Evolutionary conservation across 2,329 filamentous ascomycete genomes (phyloP).

Genomic region (Botrytis cinerea): DNA sequence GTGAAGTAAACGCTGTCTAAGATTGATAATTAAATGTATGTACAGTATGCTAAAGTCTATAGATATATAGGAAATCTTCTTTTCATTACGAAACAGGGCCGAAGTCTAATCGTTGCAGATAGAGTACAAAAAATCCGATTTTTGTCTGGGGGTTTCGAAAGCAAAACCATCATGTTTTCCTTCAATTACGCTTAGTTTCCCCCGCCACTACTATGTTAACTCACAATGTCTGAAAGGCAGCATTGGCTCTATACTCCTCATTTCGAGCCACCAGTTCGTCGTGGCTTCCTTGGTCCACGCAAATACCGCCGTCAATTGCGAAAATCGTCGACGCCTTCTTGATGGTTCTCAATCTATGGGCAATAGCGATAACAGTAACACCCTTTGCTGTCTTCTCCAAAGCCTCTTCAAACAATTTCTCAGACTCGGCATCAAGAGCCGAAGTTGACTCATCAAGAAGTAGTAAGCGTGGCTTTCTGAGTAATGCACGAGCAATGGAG

Average conservation of each 20-base stretch:
- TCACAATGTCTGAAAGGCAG: conserved; percentile 31
- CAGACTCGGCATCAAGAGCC: conserved; percentile 71
- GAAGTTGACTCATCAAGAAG: conserved; percentile 82
- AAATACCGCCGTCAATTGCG: conserved; percentile 54
- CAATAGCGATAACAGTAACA: conserved; percentile 60
- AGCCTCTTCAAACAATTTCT: conserved; percentile 65
- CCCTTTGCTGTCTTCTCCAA: conserved; percentile 57
- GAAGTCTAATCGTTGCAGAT: not conserved
- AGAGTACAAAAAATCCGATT: not conserved
- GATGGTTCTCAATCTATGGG: conserved; percentile 59
- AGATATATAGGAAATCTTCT: not conserved
- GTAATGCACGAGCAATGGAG: conserved; percentile 73
- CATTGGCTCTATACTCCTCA: conserved; percentile 52
- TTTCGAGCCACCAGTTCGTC: conserved; percentile 54
- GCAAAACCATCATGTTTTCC: not conserved
- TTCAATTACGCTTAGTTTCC: not conserved
- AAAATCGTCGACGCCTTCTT: conserved; percentile 59
- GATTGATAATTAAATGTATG: not conserved
- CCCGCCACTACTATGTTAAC: not conserved
- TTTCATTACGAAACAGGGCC: not conserved
- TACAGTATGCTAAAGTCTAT: not conserved
- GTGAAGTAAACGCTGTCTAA: not conserved
- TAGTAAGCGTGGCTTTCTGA: conserved; percentile 69
- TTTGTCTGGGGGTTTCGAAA: not conserved
- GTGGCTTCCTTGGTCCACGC: conserved; percentile 55